phyloP scores from a whole-genome alignment of 2,329 filamentous ascomycete genomes.

The Diaporthe eres region DNA sequence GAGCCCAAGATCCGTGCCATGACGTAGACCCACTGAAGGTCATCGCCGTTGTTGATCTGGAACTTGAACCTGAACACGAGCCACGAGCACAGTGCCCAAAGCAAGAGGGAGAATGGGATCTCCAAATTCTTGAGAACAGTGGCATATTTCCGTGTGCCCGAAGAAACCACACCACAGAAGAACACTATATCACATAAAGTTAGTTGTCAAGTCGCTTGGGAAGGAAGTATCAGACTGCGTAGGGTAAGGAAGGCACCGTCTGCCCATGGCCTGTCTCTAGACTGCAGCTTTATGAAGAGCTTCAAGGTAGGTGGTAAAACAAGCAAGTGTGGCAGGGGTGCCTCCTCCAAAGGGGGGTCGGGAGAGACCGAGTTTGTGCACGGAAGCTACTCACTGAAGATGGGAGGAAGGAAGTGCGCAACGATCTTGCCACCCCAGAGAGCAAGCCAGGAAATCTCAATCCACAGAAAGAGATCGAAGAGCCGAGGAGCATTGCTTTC shows the following conservation, averaged over 20 bases:
- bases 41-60: constrained; percentile 46
- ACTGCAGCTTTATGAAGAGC: background rate
- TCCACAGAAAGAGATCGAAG: constrained; percentile 76
- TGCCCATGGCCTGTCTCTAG: background rate
- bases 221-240: background rate
- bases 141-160: constrained; percentile 79
- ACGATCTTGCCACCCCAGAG: constrained; percentile 78
- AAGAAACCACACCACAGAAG: constrained; percentile 77
- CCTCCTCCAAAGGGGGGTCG: background rate
- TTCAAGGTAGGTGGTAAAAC: background rate
- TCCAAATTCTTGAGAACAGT: constrained; percentile 75
- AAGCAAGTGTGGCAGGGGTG: background rate
- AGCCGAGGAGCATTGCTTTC: constrained; percentile 54
- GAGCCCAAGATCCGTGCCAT: constrained; percentile 77
- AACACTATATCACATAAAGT: constrained; percentile 59
- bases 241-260: background rate
- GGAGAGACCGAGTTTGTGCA: background rate
- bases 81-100: constrained; percentile 76
- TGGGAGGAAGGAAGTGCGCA: constrained; percentile 70
- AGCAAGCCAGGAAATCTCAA: constrained; percentile 76
- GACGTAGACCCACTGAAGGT: constrained; percentile 67
- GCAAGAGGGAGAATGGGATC: constrained; percentile 77
- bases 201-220: background rate
- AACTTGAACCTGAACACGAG: constrained; percentile 74
- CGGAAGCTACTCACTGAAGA: constrained; percentile 61